Evolutionary conservation across 1,139 yeast species (phyloP).

Genomic region (Dujonia santamariae): DNA sequence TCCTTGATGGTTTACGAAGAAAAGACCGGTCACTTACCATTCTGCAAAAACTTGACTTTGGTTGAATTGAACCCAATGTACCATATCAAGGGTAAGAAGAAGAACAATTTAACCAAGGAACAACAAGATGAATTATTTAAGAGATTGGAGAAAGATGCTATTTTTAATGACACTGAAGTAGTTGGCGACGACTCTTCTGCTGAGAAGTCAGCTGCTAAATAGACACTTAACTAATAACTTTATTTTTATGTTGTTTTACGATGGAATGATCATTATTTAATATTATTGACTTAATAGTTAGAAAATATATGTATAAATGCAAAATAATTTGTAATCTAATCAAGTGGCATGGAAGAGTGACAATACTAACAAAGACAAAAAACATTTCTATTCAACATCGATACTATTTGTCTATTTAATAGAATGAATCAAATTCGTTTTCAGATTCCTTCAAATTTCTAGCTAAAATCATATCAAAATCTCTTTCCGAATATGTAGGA

Average conservation of each 20-base stretch:
- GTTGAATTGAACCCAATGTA: conserved; percentile 68
- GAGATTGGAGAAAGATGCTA: conserved; percentile 27
- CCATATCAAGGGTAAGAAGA: conserved; percentile 65
- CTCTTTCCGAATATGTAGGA: conserved; percentile 18
- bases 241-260: too few relatives aligned
- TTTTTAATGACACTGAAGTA: conserved; percentile 23
- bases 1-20: conserved; percentile 71
- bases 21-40: conserved; percentile 42
- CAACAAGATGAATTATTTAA: conserved; percentile 56
- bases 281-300: not conserved
- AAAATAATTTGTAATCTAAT: not conserved
- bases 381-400: too few relatives aligned
- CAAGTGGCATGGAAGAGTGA: too few relatives aligned
- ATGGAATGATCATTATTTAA: too few relatives aligned
- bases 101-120: conserved; percentile 50
- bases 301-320: not conserved
- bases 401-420: conserved; percentile 3
- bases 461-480: conserved; percentile 29
- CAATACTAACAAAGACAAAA: too few relatives aligned
- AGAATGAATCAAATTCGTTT: conserved; percentile 29
- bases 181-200: conserved; percentile 10
- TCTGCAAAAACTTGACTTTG: conserved; percentile 47
- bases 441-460: conserved; percentile 30
- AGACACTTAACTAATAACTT: not conserved
- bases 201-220: not conserved